Evolutionary conservation across 805 yeast species (phyloP).

Genomic region (Cyberlindnera meyerae): DNA sequence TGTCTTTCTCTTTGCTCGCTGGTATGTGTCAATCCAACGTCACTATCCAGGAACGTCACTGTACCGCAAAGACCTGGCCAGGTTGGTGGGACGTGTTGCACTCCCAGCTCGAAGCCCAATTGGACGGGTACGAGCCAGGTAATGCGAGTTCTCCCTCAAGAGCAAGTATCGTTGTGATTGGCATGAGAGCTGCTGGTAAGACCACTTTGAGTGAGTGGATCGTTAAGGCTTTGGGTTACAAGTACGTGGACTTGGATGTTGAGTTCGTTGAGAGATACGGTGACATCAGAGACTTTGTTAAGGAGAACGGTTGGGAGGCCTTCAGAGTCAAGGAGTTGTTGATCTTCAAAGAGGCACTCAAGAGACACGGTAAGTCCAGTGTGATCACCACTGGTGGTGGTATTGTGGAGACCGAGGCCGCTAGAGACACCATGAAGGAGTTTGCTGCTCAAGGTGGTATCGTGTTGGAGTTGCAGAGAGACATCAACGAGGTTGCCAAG

Average conservation of each 20-base stretch:
- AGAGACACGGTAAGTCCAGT: slow-evolving; percentile 36
- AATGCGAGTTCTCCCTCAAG: slow-evolving; percentile 31
- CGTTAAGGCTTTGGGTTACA: slow-evolving; percentile 61
- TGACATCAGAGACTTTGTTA: slow-evolving; percentile 57
- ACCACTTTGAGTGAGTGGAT: slow-evolving; percentile 80
- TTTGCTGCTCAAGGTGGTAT: slow-evolving; percentile 54
- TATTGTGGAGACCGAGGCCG: slow-evolving; percentile 69
- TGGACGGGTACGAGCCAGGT: slow-evolving; percentile 70
- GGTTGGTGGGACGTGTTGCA: slow-evolving; percentile 98
- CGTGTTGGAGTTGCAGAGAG: slow-evolving; percentile 88
- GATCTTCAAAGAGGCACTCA: slow-evolving; percentile 47
- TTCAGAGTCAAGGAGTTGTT: slow-evolving; percentile 68
- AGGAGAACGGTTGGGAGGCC: slow-evolving; percentile 75
- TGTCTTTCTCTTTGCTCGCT: slow-evolving; percentile 89
- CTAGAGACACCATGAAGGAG: slow-evolving; percentile 57
- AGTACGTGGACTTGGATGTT: slow-evolving; percentile 70
- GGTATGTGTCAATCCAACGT: slow-evolving; percentile 47
- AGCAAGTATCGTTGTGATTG: slow-evolving; percentile 67
- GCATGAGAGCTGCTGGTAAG: slow-evolving; percentile 98
- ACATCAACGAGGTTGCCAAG: slow-evolving; percentile 69
- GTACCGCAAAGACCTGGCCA: slow-evolving; percentile 99
- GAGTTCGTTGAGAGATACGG: slow-evolving; percentile 51
- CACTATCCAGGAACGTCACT: slow-evolving; percentile 75
- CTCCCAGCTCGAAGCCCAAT: slow-evolving; percentile 52
- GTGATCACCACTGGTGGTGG: slow-evolving; percentile 97